Evolutionary conservation across 2,329 filamentous ascomycete genomes (phyloP), one percentile per base, ranked within the genome.

Genomic region (Chrysosporium queenslandicum): DNA sequence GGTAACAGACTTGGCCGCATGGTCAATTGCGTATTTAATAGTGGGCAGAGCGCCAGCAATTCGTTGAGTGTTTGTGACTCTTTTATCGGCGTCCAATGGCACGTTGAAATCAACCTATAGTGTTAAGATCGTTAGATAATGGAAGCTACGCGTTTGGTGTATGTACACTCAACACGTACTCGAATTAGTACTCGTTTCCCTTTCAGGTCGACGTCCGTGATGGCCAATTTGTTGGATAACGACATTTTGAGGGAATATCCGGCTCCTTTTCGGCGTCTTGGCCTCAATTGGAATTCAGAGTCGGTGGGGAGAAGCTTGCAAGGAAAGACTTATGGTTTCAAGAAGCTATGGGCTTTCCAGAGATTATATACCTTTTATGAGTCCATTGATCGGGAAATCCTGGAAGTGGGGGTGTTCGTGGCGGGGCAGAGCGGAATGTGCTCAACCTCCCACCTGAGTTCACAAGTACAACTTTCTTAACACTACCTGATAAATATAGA

Each of bases 81-180:
- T 90, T 77, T 89, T 94, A 69, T 92, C 78, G 62, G 77, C 81
- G 69, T 98, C 89, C 67, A 98, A 88, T 59, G 92, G 92, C 53
- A 98, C 94, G 75, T 98, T 98, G 84, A 98, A 98, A 81, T 98
- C 92, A 71, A 98, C 91, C 90, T 95, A 65, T 48, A 39, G 45
- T 41, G 45, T 21, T 58, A 55, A 5, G n/a, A n/a, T n/a, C 21
- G 37, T 40, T 40, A 53, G 32, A n/a, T 36, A 55, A 48, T 36
- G 14, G n/a, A n/a, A n/a, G n/a, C n/a, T n/a, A n/a, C n/a, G n/a
- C n/a, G n/a, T n/a, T n/a, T n/a, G n/a, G n/a, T n/a, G n/a, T n/a
- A n/a, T n/a, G 8, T 14, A 36, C 4, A n/a, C 9, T 9, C 55
- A 39, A 50, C 56, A 77, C 86, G 72, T 80, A 94, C 92, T 68